Conservation (phyloP, 2,329 filamentous ascomycete genomes). For the Thelonectria olida region DNA sequence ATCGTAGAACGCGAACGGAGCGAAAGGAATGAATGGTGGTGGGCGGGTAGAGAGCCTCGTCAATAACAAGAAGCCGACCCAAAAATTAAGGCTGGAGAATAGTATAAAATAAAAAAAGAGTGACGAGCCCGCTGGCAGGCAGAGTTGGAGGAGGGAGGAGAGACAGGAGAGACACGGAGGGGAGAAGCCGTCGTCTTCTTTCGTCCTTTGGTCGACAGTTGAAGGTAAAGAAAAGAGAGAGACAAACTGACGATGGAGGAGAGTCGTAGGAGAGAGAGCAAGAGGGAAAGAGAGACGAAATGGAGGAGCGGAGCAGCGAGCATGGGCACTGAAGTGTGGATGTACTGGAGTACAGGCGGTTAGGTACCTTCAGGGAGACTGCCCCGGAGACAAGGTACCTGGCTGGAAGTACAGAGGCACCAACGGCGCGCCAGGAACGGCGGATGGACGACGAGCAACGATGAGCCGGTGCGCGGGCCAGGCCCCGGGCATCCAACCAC, state of each 20-base stretch:
- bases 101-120: slow-evolving; percentile 36
- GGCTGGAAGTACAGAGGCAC: neutral
- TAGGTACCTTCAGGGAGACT: slow-evolving; percentile 12
- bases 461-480: slow-evolving; percentile 16
- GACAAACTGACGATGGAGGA: slow-evolving; percentile 46
- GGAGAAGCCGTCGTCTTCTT: slow-evolving; percentile 32
- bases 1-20: slow-evolving; percentile 26
- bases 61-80: slow-evolving; percentile 27
- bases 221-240: slow-evolving; percentile 34
- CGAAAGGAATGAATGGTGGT: slow-evolving; percentile 33
- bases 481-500: slow-evolving; percentile 12
- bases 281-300: slow-evolving; percentile 38
- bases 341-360: slow-evolving; percentile 1
- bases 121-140: slow-evolving; percentile 68
- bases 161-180: slow-evolving; percentile 28
- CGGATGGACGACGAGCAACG: slow-evolving; percentile 4
- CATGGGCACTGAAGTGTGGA: neutral
- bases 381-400: neutral
- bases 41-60: slow-evolving; percentile 23
- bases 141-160: slow-evolving; percentile 33
- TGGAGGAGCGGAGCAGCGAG: slow-evolving; percentile 10
- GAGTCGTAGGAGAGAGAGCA: slow-evolving; percentile 30
- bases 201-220: slow-evolving; percentile 50
- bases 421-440: neutral
- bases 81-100: slow-evolving; percentile 33